A percentile compares a stretch with the other conserved stretches of the same genome.
These are phyloP conservation scores for Peronospora belbahrii DNA, from an alignment of 352 stramenopile species.

Conservation along the genomic window DNA sequence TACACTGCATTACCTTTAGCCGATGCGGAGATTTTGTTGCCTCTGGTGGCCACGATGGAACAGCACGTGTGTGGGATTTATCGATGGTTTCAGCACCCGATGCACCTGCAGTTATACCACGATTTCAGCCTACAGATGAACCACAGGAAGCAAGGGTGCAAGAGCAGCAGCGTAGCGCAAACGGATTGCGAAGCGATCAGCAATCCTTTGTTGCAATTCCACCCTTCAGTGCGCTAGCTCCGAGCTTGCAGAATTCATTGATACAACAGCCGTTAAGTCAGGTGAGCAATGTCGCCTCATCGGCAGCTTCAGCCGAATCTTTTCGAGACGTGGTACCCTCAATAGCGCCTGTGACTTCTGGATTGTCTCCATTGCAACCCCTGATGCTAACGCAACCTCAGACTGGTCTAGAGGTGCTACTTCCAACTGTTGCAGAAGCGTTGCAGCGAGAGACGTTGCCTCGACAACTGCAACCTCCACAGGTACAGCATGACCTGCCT, in stretches of 20 bases:
- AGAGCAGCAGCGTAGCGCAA: conserved; percentile 5
- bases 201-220: conserved; percentile 1
- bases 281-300: neutral
- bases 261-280: conserved; percentile 4
- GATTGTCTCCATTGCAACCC: neutral
- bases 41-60: conserved; percentile 90
- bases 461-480: conserved; percentile 39
- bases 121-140: conserved; percentile 44
- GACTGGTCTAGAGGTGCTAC: conserved; percentile 3
- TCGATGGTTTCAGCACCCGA: conserved; percentile 40
- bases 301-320: neutral
- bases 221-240: neutral
- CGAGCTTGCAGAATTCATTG: neutral
- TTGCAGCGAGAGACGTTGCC: conserved; percentile 18
- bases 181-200: neutral
- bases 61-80: conserved; percentile 88
- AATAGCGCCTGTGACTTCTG: conserved; percentile 1
- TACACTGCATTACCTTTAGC: conserved; percentile 69
- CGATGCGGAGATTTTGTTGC: conserved; percentile 84
- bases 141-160: conserved; percentile 18
- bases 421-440: conserved; percentile 16
- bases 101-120: conserved; percentile 38
- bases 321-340: conserved; percentile 5
- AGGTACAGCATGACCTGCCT: conserved; percentile 40
- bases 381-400: conserved; percentile 5